These are phyloP conservation scores for Venturia oleaginea DNA, from an alignment of 2,329 filamentous ascomycete species.

Conservation along the genomic window DNA sequence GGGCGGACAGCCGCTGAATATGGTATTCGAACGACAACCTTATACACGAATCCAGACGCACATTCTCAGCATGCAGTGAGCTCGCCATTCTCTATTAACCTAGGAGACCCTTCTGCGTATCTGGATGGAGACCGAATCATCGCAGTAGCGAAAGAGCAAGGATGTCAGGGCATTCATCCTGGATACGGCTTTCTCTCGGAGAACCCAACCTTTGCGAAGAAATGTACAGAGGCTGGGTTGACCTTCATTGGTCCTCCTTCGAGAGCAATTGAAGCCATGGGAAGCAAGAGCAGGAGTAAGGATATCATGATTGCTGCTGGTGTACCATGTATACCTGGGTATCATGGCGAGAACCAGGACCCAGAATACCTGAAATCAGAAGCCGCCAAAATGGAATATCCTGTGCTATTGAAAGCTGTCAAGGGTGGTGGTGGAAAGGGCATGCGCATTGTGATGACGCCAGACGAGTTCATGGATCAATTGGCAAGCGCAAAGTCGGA, in stretches of 20 bases:
- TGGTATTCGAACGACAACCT: conserved; percentile 84
- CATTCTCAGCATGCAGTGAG: conserved; percentile 78
- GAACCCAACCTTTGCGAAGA: conserved; percentile 80
- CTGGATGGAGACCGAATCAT: conserved; percentile 93
- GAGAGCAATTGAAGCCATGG: conserved; percentile 72
- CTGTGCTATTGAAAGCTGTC: conserved; percentile 56
- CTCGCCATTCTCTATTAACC: conserved; percentile 72
- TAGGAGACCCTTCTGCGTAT: conserved; percentile 78
- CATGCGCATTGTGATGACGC: conserved; percentile 53
- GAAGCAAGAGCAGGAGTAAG: conserved; percentile 82
- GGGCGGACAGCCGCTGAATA: conserved; percentile 78
- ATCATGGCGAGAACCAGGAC: conserved; percentile 80
- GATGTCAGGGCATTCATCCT: conserved; percentile 86
- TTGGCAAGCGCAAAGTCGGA: conserved; percentile 56
- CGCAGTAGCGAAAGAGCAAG: conserved; percentile 71
- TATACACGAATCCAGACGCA: conserved; percentile 90
- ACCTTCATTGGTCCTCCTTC: conserved; percentile 88
- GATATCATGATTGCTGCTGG: conserved; percentile 95
- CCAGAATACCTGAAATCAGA: conserved; percentile 52
- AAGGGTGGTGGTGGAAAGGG: conserved; percentile 61
- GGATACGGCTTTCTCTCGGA: conserved; percentile 94
- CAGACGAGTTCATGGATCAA: conserved; percentile 51
- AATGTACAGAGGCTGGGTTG: conserved; percentile 81
- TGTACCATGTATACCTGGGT: conserved; percentile 92
- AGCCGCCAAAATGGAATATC: conserved; percentile 62